Conservation (phyloP, 139 green algal species). For the Tetradesmus lagerheimii region DNA sequence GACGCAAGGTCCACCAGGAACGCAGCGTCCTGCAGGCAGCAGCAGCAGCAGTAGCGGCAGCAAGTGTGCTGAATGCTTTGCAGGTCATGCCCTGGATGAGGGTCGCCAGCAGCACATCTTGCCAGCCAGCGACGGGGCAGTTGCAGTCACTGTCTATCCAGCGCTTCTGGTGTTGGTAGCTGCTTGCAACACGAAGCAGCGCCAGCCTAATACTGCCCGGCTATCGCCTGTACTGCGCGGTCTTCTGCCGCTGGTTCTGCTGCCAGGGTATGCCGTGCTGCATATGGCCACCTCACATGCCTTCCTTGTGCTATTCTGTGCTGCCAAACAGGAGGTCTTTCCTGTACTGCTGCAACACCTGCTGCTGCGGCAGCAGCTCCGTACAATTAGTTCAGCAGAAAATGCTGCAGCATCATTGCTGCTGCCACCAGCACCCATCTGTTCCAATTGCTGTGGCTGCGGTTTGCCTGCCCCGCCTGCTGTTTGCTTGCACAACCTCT, state of each 20-base stretch:
- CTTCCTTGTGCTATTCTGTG: background rate
- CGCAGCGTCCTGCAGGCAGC: slow-evolving; percentile 60
- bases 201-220: too few species aligned
- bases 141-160: background rate
- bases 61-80: too few species aligned
- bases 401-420: too few species aligned
- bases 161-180: background rate
- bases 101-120: background rate
- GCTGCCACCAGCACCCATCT: too few species aligned
- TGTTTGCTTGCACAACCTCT: too few species aligned
- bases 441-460: too few species aligned
- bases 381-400: too few species aligned
- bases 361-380: slow-evolving; percentile 15
- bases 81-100: too few species aligned
- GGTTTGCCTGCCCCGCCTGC: background rate
- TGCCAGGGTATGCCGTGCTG: background rate
- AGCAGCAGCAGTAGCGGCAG: background rate
- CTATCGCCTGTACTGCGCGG: too few species aligned
- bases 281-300: background rate
- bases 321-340: slow-evolving; percentile 78
- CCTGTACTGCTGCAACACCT: too few species aligned
- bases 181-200: background rate
- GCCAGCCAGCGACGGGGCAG: background rate
- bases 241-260: background rate
- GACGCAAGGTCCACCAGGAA: slow-evolving; percentile 90